These are phyloP conservation scores for Chaetomium olivaceum DNA, from an alignment of 2,329 filamentous ascomycete species.

Conservation along the genomic window DNA sequence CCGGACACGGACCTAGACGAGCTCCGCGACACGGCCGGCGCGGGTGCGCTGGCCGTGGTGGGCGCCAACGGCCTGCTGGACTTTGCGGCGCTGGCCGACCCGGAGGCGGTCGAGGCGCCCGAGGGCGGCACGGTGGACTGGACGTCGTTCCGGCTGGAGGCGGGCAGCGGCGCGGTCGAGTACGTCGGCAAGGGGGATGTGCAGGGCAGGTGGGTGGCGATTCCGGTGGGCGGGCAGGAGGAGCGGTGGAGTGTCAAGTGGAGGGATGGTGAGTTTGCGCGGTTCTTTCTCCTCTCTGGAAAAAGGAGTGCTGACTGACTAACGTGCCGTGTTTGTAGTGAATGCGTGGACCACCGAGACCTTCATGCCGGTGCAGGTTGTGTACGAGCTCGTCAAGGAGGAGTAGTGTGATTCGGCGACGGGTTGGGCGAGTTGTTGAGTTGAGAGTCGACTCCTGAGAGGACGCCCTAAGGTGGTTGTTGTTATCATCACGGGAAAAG, in stretches of 20 bases:
- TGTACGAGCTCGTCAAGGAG: slow-evolving; percentile 34
- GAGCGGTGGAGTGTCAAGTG: slow-evolving; percentile 40
- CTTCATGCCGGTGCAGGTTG: slow-evolving; percentile 40
- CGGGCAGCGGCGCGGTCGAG: slow-evolving; percentile 19
- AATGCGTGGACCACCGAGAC: slow-evolving; percentile 37
- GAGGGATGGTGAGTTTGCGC: slow-evolving; percentile 41
- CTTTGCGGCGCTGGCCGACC: slow-evolving; percentile 40
- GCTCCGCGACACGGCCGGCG: slow-evolving; percentile 37
- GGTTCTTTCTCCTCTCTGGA: not conserved
- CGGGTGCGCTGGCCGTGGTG: slow-evolving; percentile 40
- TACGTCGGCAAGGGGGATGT: slow-evolving; percentile 23
- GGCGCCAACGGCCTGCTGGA: slow-evolving; percentile 38
- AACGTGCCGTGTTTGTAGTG: slow-evolving; percentile 11
- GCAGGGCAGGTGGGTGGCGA: slow-evolving; percentile 39
- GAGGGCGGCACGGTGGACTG: slow-evolving; percentile 37
- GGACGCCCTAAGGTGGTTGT: too few species aligned
- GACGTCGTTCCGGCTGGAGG: slow-evolving; percentile 40
- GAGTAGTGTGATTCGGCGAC: not conserved
- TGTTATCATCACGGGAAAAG: not conserved
- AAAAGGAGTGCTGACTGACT: slow-evolving; percentile 7
- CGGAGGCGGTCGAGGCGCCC: slow-evolving; percentile 32
- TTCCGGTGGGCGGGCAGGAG: slow-evolving; percentile 28
- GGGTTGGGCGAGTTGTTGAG: not conserved
- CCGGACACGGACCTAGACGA: slow-evolving; percentile 35
- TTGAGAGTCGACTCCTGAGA: not conserved